Conservation (phyloP, 1,139 yeast genomes). For the Geotrichum histeridarum region DNA sequence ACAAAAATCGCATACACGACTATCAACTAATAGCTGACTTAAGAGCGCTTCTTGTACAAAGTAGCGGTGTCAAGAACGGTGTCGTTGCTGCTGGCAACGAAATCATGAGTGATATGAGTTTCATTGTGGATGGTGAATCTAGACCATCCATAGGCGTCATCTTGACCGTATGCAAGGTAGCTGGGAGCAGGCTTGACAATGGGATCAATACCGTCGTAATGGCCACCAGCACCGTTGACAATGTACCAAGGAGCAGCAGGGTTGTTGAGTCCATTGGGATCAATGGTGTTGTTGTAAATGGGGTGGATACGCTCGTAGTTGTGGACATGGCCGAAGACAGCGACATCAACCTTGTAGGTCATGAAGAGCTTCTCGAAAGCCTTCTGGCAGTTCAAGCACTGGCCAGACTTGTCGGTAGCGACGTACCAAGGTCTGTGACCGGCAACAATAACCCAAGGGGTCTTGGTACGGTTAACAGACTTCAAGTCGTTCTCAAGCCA, state of each 20-base stretch:
- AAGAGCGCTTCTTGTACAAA: slow-evolving; percentile 22
- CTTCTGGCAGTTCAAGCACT: slow-evolving; percentile 29
- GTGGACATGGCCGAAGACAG: slow-evolving; percentile 33
- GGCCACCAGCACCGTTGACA: slow-evolving; percentile 33
- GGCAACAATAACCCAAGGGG: slow-evolving; percentile 37
- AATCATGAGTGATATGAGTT: slow-evolving; percentile 44
- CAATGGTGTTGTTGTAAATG: slow-evolving; percentile 24
- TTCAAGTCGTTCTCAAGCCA: slow-evolving; percentile 45
- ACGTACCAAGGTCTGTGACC: slow-evolving; percentile 40
- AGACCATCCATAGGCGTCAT: slow-evolving; percentile 35
- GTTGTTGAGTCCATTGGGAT: slow-evolving; percentile 31
- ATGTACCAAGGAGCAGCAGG: slow-evolving; percentile 34
- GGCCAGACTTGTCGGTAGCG: slow-evolving; percentile 21
- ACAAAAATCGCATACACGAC: no score
- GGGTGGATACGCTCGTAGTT: slow-evolving; percentile 32
- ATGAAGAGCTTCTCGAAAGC: slow-evolving; percentile 31
- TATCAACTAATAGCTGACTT: not conserved
- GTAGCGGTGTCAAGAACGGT: slow-evolving; percentile 37
- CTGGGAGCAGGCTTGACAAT: slow-evolving; percentile 19
- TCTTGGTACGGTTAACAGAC: slow-evolving; percentile 30
- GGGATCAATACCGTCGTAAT: slow-evolving; percentile 31
- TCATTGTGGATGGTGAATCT: slow-evolving; percentile 48
- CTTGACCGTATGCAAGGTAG: slow-evolving; percentile 23
- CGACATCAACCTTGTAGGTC: slow-evolving; percentile 31
- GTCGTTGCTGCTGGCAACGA: slow-evolving; percentile 38